Percentiles rank a stretch among this genome's conserved stretches.
Conservation (phyloP, 495 filamentous ascomycete genomes). For the Tuber calosporum region DNA sequence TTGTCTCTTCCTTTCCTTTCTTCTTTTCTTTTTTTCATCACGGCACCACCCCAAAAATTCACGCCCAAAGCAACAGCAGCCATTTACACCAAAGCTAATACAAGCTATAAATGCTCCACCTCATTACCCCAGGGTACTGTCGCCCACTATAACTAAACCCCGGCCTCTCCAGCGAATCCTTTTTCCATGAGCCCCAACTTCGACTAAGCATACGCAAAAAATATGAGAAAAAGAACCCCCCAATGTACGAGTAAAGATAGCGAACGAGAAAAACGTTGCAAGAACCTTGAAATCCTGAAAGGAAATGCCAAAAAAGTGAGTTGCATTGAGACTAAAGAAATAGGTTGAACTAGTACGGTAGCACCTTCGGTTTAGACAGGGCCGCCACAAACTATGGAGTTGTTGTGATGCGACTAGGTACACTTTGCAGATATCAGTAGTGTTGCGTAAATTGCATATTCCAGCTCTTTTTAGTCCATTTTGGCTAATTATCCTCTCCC, state of each 20-base stretch:
- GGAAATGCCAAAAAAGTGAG: neutral
- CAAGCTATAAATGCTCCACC: neutral
- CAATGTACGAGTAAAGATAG: neutral
- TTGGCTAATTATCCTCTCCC: constrained; percentile 1
- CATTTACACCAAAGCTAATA: neutral
- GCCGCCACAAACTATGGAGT: neutral
- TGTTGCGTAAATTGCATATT: neutral
- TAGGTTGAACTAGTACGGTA: neutral
- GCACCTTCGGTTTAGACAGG: neutral
- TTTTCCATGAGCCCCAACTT: neutral
- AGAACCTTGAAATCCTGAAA: neutral
- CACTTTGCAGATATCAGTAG: neutral
- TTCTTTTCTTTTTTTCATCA: too few relatives aligned
- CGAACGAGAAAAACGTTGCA: neutral
- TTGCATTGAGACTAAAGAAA: neutral
- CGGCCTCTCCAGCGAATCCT: neutral
- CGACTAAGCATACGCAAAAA: neutral
- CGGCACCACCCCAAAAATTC: neutral
- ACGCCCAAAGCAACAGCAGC: neutral
- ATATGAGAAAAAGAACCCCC: neutral
- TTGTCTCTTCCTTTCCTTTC: too few relatives aligned
- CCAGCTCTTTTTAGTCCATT: neutral
- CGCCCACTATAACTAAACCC: neutral
- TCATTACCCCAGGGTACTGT: neutral
- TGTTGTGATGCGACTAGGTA: neutral